Conservation (phyloP, 208 protist genomes). For the Wallacemonas sp. region DNA sequence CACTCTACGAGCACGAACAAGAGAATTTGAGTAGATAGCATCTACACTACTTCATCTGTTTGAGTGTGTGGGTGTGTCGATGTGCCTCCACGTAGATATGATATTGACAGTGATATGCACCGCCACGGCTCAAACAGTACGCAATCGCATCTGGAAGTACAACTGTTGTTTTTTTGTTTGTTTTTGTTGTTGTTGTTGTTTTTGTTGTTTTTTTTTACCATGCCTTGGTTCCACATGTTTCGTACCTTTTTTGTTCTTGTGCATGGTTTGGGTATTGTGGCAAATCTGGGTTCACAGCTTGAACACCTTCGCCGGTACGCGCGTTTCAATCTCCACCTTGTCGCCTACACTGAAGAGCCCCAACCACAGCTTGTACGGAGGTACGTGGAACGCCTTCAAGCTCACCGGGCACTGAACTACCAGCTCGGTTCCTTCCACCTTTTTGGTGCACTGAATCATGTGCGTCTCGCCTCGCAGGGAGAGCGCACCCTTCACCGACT, state of each 20-base stretch:
- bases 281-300: conserved; percentile 30
- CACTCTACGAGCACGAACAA: too few relatives aligned
- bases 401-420: conserved; percentile 80
- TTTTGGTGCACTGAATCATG: conserved; percentile 58
- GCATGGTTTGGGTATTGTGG: conserved; percentile 10
- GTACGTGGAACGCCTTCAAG: conserved; percentile 55
- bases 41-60: too few relatives aligned
- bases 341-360: conserved; percentile 74
- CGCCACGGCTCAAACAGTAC: too few relatives aligned
- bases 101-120: too few relatives aligned
- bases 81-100: too few relatives aligned
- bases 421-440: conserved; percentile 69
- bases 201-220: conserved; percentile 5
- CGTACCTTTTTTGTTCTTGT: neutral
- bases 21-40: too few relatives aligned
- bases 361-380: conserved; percentile 55
- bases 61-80: too few relatives aligned
- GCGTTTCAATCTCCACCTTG: conserved; percentile 80
- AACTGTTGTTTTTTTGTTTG: neutral
- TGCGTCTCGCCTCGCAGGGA: conserved; percentile 60
- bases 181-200: conserved; percentile 13
- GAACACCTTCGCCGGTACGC: conserved; percentile 57
- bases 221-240: too few relatives aligned
- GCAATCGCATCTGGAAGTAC: neutral
- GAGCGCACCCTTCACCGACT: conserved; percentile 48